phyloP scores from a whole-genome alignment of 306 rosid genomes.

The Quercus glauca region DNA sequence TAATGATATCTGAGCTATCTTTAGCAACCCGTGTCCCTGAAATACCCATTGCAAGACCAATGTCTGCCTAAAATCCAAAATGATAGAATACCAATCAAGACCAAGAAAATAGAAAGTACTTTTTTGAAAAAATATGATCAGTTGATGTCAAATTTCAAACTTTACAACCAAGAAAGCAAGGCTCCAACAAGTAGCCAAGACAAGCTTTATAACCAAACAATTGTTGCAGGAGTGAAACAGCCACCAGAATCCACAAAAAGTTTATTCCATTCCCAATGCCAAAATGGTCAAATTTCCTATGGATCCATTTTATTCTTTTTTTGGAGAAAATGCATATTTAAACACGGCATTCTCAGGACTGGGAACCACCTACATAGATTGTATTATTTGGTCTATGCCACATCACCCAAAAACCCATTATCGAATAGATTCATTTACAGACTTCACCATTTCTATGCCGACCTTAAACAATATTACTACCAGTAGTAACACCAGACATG shows the following conservation, averaged over 20 bases:
- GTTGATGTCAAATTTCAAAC: background rate
- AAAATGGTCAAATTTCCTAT: too few species aligned
- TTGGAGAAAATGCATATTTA: background rate
- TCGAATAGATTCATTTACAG: background rate
- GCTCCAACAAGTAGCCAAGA: background rate
- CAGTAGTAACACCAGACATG: constrained; percentile 1
- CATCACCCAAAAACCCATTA: background rate
- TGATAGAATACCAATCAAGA: constrained; percentile 8
- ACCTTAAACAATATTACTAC: background rate
- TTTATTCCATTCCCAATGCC: background rate
- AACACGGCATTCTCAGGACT: background rate
- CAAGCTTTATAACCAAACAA: background rate
- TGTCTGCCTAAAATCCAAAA: constrained; percentile 65
- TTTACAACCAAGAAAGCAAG: background rate
- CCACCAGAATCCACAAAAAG: background rate
- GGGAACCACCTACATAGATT: background rate
- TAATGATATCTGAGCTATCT: constrained; percentile 87
- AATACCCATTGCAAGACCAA: constrained; percentile 95
- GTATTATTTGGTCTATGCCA: background rate
- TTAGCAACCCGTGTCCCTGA: constrained; percentile 89
- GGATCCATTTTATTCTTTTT: background rate
- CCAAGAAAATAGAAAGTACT: background rate
- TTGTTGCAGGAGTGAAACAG: background rate
- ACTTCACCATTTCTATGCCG: background rate
- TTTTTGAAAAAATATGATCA: background rate